A percentile compares a stretch with the other conserved stretches of the same genome.
Conservation (phyloP, 1,139 yeast species). For the Pichia sp. region DNA sequence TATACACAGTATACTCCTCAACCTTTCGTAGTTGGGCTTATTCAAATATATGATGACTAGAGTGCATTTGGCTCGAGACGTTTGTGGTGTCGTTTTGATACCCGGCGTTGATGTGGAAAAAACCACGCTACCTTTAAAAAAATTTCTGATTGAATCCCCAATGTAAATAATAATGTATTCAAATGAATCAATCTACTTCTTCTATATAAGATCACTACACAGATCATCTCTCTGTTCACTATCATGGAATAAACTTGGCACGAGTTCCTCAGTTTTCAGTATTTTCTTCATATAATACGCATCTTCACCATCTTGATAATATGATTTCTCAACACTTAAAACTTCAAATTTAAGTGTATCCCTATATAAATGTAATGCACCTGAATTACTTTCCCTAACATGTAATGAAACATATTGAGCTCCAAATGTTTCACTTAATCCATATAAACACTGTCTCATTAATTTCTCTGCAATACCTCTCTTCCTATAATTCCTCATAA, state of each 20-base stretch:
- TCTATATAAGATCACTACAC: not conserved
- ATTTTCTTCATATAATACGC: slow-evolving; percentile 91
- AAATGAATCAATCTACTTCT: not conserved
- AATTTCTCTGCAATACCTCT: slow-evolving; percentile 92
- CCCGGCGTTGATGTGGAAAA: slow-evolving; percentile 79
- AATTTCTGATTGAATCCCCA: slow-evolving; percentile 12
- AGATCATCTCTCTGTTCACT: slow-evolving; percentile 30
- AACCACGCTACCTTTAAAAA: slow-evolving; percentile 70
- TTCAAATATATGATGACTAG: slow-evolving; percentile 57
- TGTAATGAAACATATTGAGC: slow-evolving; percentile 86
- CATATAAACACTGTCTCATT: slow-evolving; percentile 78
- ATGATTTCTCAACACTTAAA: slow-evolving; percentile 70
- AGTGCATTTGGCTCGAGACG: slow-evolving; percentile 98
- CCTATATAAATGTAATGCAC: slow-evolving; percentile 86
- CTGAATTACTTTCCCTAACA: slow-evolving; percentile 88
- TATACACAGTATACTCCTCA: too few relatives aligned
- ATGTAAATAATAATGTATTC: not conserved
- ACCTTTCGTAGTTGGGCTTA: not conserved
- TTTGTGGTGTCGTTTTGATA: slow-evolving; percentile 26
- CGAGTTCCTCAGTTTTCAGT: slow-evolving; percentile 48
- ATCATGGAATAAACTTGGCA: slow-evolving; percentile 49
- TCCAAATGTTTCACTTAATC: slow-evolving; percentile 73
- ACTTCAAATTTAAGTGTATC: slow-evolving; percentile 82
- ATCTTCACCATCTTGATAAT: slow-evolving; percentile 96
- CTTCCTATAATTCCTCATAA: slow-evolving; percentile 90